Evolutionary conservation across 2,329 filamentous ascomycete genomes (phyloP), one percentile per base, ranked within the genome.

Genomic region (Pseudofabraea citricarpa): DNA sequence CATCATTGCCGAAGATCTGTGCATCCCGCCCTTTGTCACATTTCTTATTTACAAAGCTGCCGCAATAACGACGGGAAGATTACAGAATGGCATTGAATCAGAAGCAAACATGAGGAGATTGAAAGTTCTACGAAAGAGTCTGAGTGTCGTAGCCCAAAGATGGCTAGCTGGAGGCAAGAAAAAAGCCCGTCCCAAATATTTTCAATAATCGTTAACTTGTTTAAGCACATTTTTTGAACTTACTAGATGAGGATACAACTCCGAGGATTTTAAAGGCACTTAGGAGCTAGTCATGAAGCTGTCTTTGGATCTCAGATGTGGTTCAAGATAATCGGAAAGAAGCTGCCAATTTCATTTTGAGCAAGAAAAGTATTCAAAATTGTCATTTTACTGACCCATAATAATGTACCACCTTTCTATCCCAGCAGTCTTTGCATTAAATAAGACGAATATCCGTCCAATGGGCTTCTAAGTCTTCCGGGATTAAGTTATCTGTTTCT

Each of bases 1-100:
- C 22, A 18, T 31, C 32, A 22, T 15, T 18, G 3, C 29, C 23
- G 18, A 36, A 21, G 26, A 41, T 29, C 24, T 21, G 23, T 9
- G 32, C 19, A 37, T 45, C 3, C 38, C 43, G 6, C 39, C n/a
- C 16, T 41, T 41, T 16, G 18, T 36, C 16, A 45, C 12, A 21
- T 45, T 45, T 37, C 32, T 45, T 22, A 18, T 45, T 15, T 45
- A 45, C 32, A 41, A 41, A 41, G 32, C 43, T 27, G 43, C 43
- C 15, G 37, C 23, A 13, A 37, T 41, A 36, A 31, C 18, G 18
- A 45, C 22, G 7, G 38, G 18, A 31, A 41, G 15, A 33, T 19
- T 45, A 31, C 31, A 37, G 18, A 32, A 4, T n/a, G 31, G 20
- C 12, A 18, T 36, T 41, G 24, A 45, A 37, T n/a, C 31, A 27